phyloP scores from a whole-genome alignment of 257 asterid genomes.

The Orobanche coerulescens region DNA sequence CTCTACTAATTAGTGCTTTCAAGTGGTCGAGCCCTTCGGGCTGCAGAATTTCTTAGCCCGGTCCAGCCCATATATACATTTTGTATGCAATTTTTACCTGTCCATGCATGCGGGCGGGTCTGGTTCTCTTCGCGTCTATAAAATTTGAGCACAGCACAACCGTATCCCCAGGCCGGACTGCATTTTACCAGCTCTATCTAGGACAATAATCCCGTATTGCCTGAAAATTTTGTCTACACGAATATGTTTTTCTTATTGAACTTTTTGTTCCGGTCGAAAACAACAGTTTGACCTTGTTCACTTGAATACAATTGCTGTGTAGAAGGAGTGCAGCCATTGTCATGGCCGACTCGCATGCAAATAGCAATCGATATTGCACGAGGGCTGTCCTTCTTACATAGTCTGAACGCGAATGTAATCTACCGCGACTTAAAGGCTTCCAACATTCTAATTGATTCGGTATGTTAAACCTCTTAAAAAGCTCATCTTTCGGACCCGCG shows the following conservation, averaged over 20 bases:
- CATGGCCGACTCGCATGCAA: constrained; percentile 52
- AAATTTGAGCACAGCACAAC: too few species aligned
- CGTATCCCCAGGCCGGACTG: too few species aligned
- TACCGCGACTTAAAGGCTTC: constrained; percentile 67
- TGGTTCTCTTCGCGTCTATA: too few species aligned
- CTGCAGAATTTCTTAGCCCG: too few species aligned
- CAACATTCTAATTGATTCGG: constrained; percentile 60
- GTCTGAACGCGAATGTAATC: constrained; percentile 49
- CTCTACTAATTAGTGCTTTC: too few species aligned
- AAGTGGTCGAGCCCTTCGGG: too few species aligned
- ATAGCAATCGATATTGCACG: constrained; percentile 56
- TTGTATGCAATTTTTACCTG: too few species aligned
- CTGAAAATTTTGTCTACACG: not conserved
- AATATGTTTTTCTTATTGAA: not conserved
- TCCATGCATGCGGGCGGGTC: too few species aligned
- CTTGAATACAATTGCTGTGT: constrained; percentile 9
- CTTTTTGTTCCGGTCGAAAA: not conserved
- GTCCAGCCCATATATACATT: too few species aligned
- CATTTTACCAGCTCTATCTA: too few species aligned
- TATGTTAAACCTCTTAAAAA: constrained; percentile 16
- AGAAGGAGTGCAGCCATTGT: constrained; percentile 55
- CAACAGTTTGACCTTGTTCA: not conserved
- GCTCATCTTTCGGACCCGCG: too few species aligned
- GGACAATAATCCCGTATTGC: too few species aligned
- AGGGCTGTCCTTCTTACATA: constrained; percentile 54